Conservation (phyloP, 192 early-diverging fungal genomes). For the Backusella macrospora region DNA sequence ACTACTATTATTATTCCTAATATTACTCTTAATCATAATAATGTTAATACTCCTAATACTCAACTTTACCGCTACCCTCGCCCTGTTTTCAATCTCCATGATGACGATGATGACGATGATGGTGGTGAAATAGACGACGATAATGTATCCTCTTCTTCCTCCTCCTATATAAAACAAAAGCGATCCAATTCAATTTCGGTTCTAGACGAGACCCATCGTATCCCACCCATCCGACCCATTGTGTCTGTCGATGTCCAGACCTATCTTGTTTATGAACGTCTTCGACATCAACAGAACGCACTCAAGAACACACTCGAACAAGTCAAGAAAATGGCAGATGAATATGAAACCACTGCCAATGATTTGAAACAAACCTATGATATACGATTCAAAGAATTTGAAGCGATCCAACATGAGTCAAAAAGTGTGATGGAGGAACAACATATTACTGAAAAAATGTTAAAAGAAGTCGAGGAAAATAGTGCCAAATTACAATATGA, state of each 20-base stretch:
- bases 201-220: not conserved
- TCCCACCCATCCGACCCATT: not conserved
- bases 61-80: too few species aligned
- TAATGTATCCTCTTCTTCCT: not conserved
- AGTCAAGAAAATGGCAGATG: slow-evolving; percentile 16
- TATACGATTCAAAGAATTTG: slow-evolving; percentile 8
- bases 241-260: slow-evolving; percentile 41
- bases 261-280: slow-evolving; percentile 40
- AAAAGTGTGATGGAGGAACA: slow-evolving; percentile 32
- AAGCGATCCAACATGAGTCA: slow-evolving; percentile 13
- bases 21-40: too few species aligned
- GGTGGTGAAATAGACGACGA: not conserved
- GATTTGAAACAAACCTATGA: slow-evolving; percentile 14
- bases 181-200: slow-evolving; percentile 3
- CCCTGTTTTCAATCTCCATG: too few species aligned
- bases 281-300: slow-evolving; percentile 27
- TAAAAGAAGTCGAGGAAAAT: slow-evolving; percentile 37
- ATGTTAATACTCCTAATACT: too few species aligned
- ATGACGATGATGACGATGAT: too few species aligned
- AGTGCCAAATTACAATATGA: slow-evolving; percentile 49
- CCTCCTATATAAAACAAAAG: not conserved
- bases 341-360: slow-evolving; percentile 11
- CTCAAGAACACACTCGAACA: slow-evolving; percentile 17
- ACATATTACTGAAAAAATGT: slow-evolving; percentile 10
- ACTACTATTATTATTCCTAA: too few species aligned